These are phyloP conservation scores for Zoysia pacifica DNA, from an alignment of 176 grass and related monocot genomes.

Conservation along the genomic window DNA sequence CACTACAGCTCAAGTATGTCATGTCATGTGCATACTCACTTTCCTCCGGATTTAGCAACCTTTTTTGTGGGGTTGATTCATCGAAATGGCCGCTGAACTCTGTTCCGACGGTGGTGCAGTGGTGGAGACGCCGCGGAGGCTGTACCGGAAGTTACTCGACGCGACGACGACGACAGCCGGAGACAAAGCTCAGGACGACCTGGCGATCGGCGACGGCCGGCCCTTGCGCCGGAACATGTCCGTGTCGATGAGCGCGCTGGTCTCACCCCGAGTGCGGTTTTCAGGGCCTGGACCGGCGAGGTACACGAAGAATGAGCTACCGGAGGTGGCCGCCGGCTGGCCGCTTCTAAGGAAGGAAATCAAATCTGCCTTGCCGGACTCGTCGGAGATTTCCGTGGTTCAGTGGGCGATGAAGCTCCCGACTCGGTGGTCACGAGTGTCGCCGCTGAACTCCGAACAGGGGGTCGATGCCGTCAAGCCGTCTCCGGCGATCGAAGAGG, in stretches of 20 bases:
- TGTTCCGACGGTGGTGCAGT: background rate
- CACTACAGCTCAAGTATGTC: constrained; percentile 30
- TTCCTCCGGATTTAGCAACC: background rate
- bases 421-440: constrained; percentile 35
- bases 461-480: background rate
- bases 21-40: background rate
- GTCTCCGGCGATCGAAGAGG: background rate
- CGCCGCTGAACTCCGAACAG: background rate
- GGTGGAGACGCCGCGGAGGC: constrained; percentile 48
- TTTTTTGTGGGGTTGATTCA: background rate
- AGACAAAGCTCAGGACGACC: constrained; percentile 36
- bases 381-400: constrained; percentile 61
- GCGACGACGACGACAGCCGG: constrained; percentile 12
- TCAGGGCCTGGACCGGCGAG: constrained; percentile 11
- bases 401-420: constrained; percentile 93
- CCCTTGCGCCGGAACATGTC: constrained; percentile 18
- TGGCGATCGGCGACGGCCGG: constrained; percentile 12
- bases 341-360: constrained; percentile 53
- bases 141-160: constrained; percentile 47
- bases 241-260: constrained; percentile 16
- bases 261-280: constrained; percentile 14
- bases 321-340: constrained; percentile 55
- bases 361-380: constrained; percentile 33
- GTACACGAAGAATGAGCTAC: background rate
- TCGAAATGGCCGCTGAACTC: background rate